A percentile compares a stretch with the other conserved stretches of the same genome.
phyloP scores from a whole-genome alignment of 345 rosid species.

The Aquilaria yunnanensis region DNA sequence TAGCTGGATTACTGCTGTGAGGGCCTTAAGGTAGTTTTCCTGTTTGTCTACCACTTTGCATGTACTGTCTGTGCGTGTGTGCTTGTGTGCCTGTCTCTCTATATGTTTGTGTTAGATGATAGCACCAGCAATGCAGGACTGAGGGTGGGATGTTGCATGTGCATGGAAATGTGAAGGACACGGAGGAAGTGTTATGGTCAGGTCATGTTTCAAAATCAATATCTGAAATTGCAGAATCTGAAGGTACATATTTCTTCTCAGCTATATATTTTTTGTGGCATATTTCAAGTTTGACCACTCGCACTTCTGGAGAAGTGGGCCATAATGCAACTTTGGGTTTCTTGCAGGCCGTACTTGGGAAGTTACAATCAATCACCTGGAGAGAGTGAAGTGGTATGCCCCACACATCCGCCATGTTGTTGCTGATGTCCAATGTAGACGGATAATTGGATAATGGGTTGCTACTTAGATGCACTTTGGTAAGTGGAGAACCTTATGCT shows the following conservation, averaged over 20 bases:
- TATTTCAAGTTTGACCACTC: not conserved
- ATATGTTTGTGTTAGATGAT: slow-evolving; percentile 2
- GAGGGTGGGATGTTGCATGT: slow-evolving; percentile 85
- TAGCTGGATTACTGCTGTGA: slow-evolving; percentile 83
- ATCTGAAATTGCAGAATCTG: slow-evolving; percentile 50
- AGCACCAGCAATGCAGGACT: slow-evolving; percentile 39
- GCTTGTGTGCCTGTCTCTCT: not conserved
- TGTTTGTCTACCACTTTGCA: not conserved
- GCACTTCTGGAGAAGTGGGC: not conserved
- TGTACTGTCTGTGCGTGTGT: no score
- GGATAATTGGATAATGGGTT: slow-evolving; percentile 8
- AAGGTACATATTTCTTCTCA: slow-evolving; percentile 40
- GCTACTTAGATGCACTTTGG: no score
- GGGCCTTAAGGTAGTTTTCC: slow-evolving; percentile 63
- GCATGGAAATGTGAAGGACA: slow-evolving; percentile 85
- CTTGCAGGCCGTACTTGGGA: slow-evolving; percentile 71
- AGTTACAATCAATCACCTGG: slow-evolving; percentile 55
- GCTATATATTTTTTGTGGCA: not conserved
- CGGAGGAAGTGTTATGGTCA: slow-evolving; percentile 54
- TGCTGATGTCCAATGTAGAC: slow-evolving; percentile 69
- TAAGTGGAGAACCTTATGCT: no score
- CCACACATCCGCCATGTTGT: slow-evolving; percentile 93
- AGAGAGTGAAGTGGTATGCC: slow-evolving; percentile 94
- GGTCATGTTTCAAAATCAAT: slow-evolving; percentile 48
- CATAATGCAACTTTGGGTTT: slow-evolving; percentile 2